Base-by-base conservation (phyloP, 129 eudicot species). In the Tagetes patula region DNA sequence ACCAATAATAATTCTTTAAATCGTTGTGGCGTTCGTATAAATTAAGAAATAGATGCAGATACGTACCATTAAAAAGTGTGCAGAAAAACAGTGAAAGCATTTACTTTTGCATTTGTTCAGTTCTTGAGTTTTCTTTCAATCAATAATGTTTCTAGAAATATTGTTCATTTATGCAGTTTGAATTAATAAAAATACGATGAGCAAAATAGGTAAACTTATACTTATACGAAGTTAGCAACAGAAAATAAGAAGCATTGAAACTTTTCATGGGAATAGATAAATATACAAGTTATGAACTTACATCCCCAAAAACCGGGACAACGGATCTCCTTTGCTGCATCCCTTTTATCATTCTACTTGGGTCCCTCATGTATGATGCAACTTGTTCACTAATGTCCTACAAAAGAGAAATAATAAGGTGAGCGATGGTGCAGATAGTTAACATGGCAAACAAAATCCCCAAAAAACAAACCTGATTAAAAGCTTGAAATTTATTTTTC, bases 311-410 rank as follows among this genome's bases (percentile, higher is more conserved):
- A 72, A 87, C 80, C 41, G 88, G 80, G 61, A 93, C 76, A 71
- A 77, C 79, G 6, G 91, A 88, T 83, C 84, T 87, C 73, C 82
- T 93, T 79, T 80, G 96, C 71, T 82, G 98, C 95, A 89, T 93
- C 59, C 90, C 87, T 72, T 82, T 89, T 5, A 87, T 76, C 98
- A 93, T 89, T 80, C 86, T 89, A 81, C 86, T 85, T 45, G 98
- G 98, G 74, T 93, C 96, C 79, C 96, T 84, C 96, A 93, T 87
- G 75, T 93, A 89, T 46, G 85, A 72, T 20, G 92, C 87, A 40
- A 93, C 98, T 87, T 93, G 98, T 63, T 87, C 86, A 46, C 98
- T 93, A 43, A 93, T 84, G 81, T 82, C 84, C 95, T 93, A 80
- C 10, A 56, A 76, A 32, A 49, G 32, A 13, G 14, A 30, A 27